These are phyloP conservation scores for Fraxinus nigra DNA, from an alignment of 305 asterid genomes.

Conservation along the genomic window DNA sequence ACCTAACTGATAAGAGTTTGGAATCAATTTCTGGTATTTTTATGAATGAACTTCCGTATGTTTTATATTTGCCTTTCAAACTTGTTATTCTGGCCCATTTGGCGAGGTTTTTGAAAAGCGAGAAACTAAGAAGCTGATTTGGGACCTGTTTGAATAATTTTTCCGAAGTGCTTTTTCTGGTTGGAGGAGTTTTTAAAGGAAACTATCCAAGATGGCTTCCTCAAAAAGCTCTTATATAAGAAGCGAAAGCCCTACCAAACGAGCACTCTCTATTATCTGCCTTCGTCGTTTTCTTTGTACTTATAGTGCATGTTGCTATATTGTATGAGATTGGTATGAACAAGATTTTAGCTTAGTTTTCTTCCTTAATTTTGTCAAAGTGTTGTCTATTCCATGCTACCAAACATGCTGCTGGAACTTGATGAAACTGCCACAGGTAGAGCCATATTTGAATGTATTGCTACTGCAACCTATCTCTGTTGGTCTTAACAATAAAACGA, in stretches of 20 bases:
- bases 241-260: background rate
- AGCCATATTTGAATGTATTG: background rate
- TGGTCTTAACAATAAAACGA: background rate
- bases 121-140: background rate
- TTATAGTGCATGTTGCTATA: background rate
- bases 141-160: background rate
- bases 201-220: background rate
- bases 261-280: background rate
- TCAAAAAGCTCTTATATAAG: background rate
- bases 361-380: background rate
- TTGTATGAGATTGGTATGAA: background rate
- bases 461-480: background rate
- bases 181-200: background rate
- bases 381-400: background rate
- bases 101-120: background rate
- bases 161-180: no score
- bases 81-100: background rate
- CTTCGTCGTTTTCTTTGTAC: background rate
- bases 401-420: background rate
- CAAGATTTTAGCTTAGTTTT: background rate
- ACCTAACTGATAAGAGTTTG: constrained; percentile 73
- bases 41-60: background rate
- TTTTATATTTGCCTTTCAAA: background rate
- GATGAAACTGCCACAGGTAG: background rate
- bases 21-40: constrained; percentile 79